Evolutionary conservation across 2,329 filamentous ascomycete genomes (phyloP), one percentile per base, ranked within the genome.

Genomic region (Penicillium concentricum): DNA sequence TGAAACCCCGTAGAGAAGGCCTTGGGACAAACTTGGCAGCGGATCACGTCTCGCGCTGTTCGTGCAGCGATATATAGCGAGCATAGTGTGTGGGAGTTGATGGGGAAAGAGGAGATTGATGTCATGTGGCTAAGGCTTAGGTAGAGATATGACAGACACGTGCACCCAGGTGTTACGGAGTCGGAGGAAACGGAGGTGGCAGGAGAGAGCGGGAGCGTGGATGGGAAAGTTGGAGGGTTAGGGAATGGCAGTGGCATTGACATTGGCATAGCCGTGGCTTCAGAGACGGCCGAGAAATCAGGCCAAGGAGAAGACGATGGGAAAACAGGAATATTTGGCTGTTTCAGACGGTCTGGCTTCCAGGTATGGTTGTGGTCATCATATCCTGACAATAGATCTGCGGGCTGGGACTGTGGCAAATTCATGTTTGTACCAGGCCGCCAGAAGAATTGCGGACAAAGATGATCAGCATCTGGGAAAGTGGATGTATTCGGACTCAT

Each of bases 111-210:
- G 32, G 71, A 68, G 15, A 79, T 66, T 20, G 72, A 74, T 41
- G 74, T 74, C 39, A 77, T 69, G 54, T 74, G 73, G 56, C 73
- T 77, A 56, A 77, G 72, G 26, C 73, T 76, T 30, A 79, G 69
- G 56, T 79, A 79, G 13, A 78, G 61, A 46, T 74, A 74, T 43
- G 75, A 76, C 50, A 78, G 59, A 56, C 76, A 77, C 18, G 75
- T 67, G 55, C 75, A 78, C 47, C 71, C 65, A 37, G 65, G 50
- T 5, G 35, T 51, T 43, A 54, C 12, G 35, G 60, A 35, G 35
- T 69, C 66, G 30, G 66, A 57, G 15, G 61, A 51, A 4, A 60
- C 56, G 15, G 60, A 56, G 26, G 63, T 55, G 15, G 65, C 60
- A 39, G 68, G 61, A 24, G 69, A 66, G 30, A 67, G 35, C 13